These are phyloP conservation scores for Fraxinus ornus DNA, from an alignment of 305 asterid species.

Conservation along the genomic window DNA sequence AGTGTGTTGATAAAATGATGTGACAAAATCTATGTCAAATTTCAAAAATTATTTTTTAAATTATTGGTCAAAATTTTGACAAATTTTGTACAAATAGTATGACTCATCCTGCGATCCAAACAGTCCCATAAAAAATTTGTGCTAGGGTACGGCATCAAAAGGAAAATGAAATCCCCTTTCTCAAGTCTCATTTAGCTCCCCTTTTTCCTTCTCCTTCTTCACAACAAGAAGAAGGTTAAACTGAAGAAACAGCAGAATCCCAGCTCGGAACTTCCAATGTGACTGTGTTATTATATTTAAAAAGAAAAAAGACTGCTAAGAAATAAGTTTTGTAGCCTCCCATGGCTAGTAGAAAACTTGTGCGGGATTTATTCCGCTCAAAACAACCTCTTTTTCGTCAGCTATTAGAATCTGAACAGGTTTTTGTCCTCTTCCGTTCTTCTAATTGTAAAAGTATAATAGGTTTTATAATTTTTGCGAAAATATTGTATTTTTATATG, in stretches of 20 bases:
- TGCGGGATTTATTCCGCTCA: constrained; percentile 59
- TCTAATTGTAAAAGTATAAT: not conserved
- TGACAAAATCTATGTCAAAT: too few relatives aligned
- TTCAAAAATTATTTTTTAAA: too few relatives aligned
- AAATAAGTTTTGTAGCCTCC: not conserved
- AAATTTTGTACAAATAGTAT: too few relatives aligned
- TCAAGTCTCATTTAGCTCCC: not conserved
- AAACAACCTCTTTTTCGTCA: constrained; percentile 41
- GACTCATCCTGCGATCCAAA: not conserved
- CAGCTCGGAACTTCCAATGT: not conserved
- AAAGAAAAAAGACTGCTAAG: not conserved
- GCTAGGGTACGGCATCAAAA: not conserved
- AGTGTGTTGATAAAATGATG: too few relatives aligned
- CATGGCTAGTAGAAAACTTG: constrained; percentile 73
- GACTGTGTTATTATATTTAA: not conserved
- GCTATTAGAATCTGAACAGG: constrained; percentile 50
- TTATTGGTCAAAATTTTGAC: too few relatives aligned
- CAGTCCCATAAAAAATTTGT: not conserved
- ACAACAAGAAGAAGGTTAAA: not conserved
- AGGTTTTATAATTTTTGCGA: not conserved
- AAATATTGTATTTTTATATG: not conserved
- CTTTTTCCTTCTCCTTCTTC: not conserved
- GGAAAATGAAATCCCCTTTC: not conserved
- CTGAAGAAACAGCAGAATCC: not conserved
- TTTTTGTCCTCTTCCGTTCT: constrained; percentile 18